Conservation (phyloP, 2,329 filamentous ascomycete genomes). For the Aspergillus piperis region DNA sequence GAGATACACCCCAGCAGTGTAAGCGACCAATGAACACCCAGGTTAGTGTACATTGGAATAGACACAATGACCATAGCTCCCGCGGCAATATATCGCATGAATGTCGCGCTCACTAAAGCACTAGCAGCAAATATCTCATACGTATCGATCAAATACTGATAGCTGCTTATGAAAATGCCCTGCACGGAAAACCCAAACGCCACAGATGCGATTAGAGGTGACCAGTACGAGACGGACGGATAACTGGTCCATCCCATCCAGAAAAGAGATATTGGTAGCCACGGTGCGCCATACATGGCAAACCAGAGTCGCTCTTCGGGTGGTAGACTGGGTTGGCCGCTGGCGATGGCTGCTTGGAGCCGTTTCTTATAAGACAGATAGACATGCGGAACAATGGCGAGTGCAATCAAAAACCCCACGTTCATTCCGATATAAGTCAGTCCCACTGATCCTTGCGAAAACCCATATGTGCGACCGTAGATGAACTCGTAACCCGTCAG, state of each 20-base stretch:
- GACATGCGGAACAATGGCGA: conserved; percentile 47
- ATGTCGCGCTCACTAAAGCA: conserved; percentile 45
- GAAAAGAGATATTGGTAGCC: conserved; percentile 56
- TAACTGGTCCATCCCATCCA: conserved; percentile 61
- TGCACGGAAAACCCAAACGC: conserved; percentile 55
- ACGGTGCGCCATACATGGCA: conserved; percentile 53
- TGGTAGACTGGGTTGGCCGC: conserved; percentile 42
- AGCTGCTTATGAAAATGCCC: conserved; percentile 52
- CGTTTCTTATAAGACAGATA: conserved; percentile 27
- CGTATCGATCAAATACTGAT: conserved; percentile 59
- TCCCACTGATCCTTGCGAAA: conserved; percentile 49
- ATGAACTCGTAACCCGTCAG: conserved; percentile 53
- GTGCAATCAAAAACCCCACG: conserved; percentile 43
- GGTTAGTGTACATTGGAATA: conserved; percentile 40
- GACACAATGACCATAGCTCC: conserved; percentile 39
- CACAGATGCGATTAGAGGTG: conserved; percentile 50
- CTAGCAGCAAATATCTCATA: conserved; percentile 56
- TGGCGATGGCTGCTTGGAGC: conserved; percentile 31
- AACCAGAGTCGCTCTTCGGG: conserved; percentile 59
- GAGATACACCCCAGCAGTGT: conserved; percentile 43
- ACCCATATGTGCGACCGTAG: conserved; percentile 51
- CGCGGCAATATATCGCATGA: conserved; percentile 42
- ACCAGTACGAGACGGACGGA: conserved; percentile 51
- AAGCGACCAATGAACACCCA: conserved; percentile 44
- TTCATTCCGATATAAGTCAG: conserved; percentile 53